phyloP scores from a whole-genome alignment of 2,329 filamentous ascomycete genomes.

The Fusarium agapanthi region DNA sequence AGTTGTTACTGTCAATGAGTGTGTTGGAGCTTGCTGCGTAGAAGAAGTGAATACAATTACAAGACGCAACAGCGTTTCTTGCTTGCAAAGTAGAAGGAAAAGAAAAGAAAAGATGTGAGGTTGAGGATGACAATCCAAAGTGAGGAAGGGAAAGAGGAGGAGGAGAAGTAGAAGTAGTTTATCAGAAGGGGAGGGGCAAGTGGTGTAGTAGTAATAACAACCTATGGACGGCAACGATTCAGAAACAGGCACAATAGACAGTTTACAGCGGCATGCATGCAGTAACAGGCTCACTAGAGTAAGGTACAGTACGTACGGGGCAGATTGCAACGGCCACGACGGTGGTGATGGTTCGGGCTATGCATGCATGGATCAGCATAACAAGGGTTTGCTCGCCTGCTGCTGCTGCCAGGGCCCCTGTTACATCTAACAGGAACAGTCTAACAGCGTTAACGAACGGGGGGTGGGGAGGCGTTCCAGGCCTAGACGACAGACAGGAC shows the following conservation, averaged over 20 bases:
- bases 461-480: conserved; percentile 25
- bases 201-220: conserved; percentile 38
- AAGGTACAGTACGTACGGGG: conserved; percentile 31
- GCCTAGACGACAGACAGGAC: conserved; percentile 6
- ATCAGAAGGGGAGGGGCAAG: conserved; percentile 40
- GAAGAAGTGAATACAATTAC: conserved; percentile 42
- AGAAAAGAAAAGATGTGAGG: conserved; percentile 35
- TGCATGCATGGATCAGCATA: conserved; percentile 13
- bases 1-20: conserved; percentile 46
- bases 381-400: not conserved
- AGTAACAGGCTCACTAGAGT: conserved; percentile 8
- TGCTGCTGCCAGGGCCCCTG: conserved; percentile 13
- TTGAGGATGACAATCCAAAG: conserved; percentile 36
- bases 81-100: conserved; percentile 34
- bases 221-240: not conserved
- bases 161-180: conserved; percentile 42
- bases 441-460: conserved; percentile 6
- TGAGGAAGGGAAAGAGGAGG: conserved; percentile 23
- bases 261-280: conserved; percentile 11
- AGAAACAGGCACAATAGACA: conserved; percentile 9
- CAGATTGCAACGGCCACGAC: conserved; percentile 44
- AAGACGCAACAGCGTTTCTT: conserved; percentile 43
- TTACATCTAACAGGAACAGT: conserved; percentile 26
- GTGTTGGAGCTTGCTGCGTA: conserved; percentile 44
- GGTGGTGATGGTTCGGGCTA: conserved; percentile 42